Evolutionary conservation across 2,329 filamentous ascomycete species (phyloP).

Genomic region (Aspergillus pseudotamarii): DNA sequence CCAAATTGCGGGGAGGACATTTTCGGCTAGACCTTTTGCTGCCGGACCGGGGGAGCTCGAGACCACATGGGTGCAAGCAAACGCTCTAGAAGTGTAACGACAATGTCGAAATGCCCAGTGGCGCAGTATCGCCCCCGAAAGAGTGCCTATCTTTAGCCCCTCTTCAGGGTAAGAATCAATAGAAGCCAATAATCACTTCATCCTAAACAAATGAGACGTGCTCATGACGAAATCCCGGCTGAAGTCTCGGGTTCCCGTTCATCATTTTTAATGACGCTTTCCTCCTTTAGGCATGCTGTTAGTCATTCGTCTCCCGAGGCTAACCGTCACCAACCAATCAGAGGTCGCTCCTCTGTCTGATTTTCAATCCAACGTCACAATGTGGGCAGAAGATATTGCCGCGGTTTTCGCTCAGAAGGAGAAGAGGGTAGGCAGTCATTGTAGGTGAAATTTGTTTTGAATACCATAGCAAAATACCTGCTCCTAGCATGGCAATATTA

Average conservation of each 20-base stretch:
- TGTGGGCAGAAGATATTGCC: constrained; percentile 38
- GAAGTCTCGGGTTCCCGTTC: constrained; percentile 16
- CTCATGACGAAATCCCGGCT: constrained; percentile 24
- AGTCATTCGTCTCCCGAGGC: constrained; percentile 23
- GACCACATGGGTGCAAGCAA: constrained; percentile 11
- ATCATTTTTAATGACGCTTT: constrained; percentile 8
- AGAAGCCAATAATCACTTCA: constrained; percentile 2
- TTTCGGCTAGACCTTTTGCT: constrained; percentile 17
- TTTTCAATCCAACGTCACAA: constrained; percentile 26
- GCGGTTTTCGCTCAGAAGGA: constrained; percentile 22
- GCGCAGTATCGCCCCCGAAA: neutral
- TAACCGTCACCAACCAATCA: constrained; percentile 31
- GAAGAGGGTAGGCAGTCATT: neutral
- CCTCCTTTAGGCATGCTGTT: constrained; percentile 12
- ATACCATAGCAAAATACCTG: neutral
- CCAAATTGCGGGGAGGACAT: constrained; percentile 23
- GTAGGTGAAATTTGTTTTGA: neutral
- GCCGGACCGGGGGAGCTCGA: constrained; percentile 15
- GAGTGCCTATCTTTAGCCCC: neutral
- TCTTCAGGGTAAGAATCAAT: neutral
- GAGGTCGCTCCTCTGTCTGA: constrained; percentile 8
- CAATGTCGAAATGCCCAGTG: neutral
- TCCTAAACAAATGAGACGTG: neutral
- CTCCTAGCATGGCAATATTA: neutral
- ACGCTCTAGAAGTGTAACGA: neutral